phyloP scores from a whole-genome alignment of 139 green algal genomes.

The Chlorella ohadii region DNA sequence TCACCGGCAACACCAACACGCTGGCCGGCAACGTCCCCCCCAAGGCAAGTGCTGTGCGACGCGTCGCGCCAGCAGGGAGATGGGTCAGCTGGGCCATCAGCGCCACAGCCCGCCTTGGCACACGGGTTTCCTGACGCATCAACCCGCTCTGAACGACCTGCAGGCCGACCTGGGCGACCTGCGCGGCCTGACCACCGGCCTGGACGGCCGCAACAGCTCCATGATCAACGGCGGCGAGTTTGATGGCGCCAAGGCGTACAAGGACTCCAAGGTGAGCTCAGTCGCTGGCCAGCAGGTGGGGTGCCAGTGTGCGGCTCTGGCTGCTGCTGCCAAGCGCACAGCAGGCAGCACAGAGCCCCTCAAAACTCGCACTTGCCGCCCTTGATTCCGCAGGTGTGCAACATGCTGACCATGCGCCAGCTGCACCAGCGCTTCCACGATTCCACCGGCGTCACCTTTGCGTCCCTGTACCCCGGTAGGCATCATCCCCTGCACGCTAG shows the following conservation, averaged over 20 bases:
- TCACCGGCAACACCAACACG: constrained; percentile 98
- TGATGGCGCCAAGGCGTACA: constrained; percentile 97
- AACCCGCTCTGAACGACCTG: neutral
- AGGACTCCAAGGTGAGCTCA: constrained; percentile 88
- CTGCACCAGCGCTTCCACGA: constrained; percentile 84
- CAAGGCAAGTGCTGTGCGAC: constrained; percentile 39
- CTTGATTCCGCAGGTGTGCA: constrained; percentile 76
- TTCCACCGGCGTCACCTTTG: constrained; percentile 84
- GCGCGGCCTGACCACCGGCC: constrained; percentile 68
- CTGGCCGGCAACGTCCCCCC: constrained; percentile 92
- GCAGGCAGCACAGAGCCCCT: neutral
- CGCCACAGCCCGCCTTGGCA: no score
- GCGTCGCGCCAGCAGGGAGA: no score
- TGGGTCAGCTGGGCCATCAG: no score
- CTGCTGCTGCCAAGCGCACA: neutral
- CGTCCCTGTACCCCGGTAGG: constrained; percentile 88
- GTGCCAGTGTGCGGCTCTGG: neutral
- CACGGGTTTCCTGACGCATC: neutral
- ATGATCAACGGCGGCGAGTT: constrained; percentile 94
- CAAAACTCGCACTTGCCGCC: neutral
- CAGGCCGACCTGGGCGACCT: constrained; percentile 91
- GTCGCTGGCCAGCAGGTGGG: no score
- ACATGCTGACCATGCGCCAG: constrained; percentile 97
- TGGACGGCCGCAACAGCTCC: constrained; percentile 41
- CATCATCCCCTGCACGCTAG: neutral